Percentiles rank a stretch among this genome's conserved stretches.
phyloP scores from a whole-genome alignment of 2,329 filamentous ascomycete genomes.

The Raffaelea ambrosiae region DNA sequence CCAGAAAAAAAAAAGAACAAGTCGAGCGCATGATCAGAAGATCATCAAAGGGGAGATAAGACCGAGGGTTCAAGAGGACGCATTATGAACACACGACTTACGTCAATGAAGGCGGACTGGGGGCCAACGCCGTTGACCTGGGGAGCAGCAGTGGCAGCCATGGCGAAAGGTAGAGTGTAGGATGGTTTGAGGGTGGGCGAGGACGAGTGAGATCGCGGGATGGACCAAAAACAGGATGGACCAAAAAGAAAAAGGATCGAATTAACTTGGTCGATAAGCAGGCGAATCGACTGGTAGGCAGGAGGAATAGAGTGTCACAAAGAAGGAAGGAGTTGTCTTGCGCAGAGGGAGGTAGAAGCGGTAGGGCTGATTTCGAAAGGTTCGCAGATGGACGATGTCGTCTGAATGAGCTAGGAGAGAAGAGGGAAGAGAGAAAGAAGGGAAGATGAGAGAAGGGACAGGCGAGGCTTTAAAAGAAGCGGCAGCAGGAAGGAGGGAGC shows the following conservation, averaged over 20 bases:
- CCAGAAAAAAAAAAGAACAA: too few species aligned
- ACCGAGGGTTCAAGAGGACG: too few species aligned
- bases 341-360: too few species aligned
- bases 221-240: not conserved
- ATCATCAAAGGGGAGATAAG: too few species aligned
- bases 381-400: not conserved
- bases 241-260: not conserved
- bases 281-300: not conserved
- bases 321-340: not conserved
- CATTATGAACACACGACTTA: too few species aligned
- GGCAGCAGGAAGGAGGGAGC: not conserved
- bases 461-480: not conserved
- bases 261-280: not conserved
- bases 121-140: slow-evolving; percentile 10
- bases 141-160: slow-evolving; percentile 8
- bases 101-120: slow-evolving; percentile 13
- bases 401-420: not conserved
- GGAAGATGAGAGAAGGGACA: not conserved
- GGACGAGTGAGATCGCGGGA: not conserved
- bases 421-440: not conserved
- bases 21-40: not conserved
- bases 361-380: too few species aligned
- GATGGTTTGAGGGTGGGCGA: too few species aligned
- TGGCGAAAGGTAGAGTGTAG: slow-evolving; percentile 2
- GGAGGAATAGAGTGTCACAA: not conserved